These are phyloP conservation scores for Macadamia integrifolia DNA, from an alignment of 164 flowering plant genomes.

Conservation along the genomic window DNA sequence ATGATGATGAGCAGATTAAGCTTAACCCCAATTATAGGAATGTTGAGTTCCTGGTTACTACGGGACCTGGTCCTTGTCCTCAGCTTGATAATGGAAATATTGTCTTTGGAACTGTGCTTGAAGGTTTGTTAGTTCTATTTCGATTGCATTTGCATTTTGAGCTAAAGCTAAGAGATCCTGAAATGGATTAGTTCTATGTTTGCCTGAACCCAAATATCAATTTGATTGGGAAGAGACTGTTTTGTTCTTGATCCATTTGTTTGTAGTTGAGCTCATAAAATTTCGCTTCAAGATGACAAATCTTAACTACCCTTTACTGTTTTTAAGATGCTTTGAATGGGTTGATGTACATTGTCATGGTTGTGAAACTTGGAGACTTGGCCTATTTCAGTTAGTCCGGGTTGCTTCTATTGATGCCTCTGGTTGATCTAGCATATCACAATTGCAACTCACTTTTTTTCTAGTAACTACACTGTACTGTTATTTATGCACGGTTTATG, in stretches of 20 bases:
- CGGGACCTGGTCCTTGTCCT: conserved; percentile 94
- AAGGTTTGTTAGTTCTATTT: conserved; percentile 50
- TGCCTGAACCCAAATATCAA: too few relatives aligned
- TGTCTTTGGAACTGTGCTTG: conserved; percentile 83
- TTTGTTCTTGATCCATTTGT: background rate
- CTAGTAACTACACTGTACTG: too few relatives aligned
- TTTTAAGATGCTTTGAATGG: background rate
- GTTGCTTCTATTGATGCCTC: background rate
- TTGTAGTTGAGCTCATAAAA: background rate
- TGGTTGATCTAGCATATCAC: too few relatives aligned
- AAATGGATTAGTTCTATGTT: background rate
- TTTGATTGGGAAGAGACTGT: too few relatives aligned
- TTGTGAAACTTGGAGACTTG: background rate
- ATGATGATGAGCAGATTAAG: conserved; percentile 75
- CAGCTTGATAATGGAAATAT: conserved; percentile 74
- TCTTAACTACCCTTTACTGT: too few relatives aligned
- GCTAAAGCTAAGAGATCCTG: background rate
- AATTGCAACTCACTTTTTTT: too few relatives aligned
- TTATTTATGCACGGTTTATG: too few relatives aligned
- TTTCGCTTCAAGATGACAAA: background rate
- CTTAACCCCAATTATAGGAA: conserved; percentile 70
- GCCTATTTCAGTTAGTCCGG: background rate
- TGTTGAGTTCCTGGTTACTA: conserved; percentile 94
- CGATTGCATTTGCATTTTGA: background rate
- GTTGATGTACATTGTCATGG: background rate